Evolutionary conservation across 352 stramenopile genomes (phyloP), one percentile per base, ranked within the genome.

Genomic region (Phytophthora chlamydospora): DNA sequence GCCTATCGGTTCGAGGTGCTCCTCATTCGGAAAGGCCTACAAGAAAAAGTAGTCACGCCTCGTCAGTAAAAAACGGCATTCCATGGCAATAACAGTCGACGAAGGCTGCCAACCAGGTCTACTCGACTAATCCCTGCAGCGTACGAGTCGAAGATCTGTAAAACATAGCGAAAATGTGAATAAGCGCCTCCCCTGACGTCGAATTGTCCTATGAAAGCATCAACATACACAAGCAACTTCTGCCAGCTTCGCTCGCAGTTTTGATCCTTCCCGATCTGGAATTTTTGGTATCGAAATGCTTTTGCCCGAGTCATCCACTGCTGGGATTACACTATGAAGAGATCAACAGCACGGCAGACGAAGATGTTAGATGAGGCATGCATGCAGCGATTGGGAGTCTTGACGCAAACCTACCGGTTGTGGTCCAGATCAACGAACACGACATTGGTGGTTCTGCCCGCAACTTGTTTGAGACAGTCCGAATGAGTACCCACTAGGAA

Each of bases 351-450:
- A 27, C 4, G 3, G n/a, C 17, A 14, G 40, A 43, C 12, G 33
- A 3, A 35, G 13, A 52, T 38, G 45, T 24, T 21, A 40, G 13
- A 11, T 13, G 13, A 17, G 11, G 29, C 34, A 32, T 32, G 4
- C 13, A 14, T 11, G 32, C 4, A 33, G 33, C 16, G n/a, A 61
- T n/a, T 12, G 27, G 11, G 11, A 17, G 27, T n/a, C 11, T n/a
- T 13, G 17, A 21, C 2, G n/a, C 10, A 45, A 51, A 62, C 56
- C 17, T 62, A 90, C 81, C 82, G 74, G 56, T 98, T 97, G 45
- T 93, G 81, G 65, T 99, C 95, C 12, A 98, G 62, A 78, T 98
- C 94, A 1, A 99, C 91, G 45, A 98, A 98, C 5, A 98, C 80
- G 6, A 98, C 91, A 8, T 89, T 91, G 10, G 62, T 80, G 1